Percentiles rank a stretch among this genome's conserved stretches.
These are phyloP conservation scores for Sugiyamaella lignohabitans DNA, from an alignment of 805 yeast genomes.

Conservation along the genomic window DNA sequence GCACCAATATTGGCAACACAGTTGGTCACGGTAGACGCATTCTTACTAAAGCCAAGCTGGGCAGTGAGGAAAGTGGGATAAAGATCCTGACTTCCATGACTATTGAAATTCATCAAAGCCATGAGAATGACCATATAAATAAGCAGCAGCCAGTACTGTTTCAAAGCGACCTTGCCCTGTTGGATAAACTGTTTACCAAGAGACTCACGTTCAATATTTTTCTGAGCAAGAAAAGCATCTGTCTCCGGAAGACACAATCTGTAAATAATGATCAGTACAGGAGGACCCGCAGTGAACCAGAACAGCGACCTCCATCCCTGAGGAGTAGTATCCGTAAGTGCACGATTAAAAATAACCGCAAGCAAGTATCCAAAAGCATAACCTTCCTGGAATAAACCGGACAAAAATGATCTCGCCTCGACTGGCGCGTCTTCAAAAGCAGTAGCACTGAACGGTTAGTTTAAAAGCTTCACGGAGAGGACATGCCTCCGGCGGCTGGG, in stretches of 20 bases:
- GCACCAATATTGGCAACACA: conserved; percentile 64
- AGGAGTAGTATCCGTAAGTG: conserved; percentile 41
- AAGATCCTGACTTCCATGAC: conserved; percentile 72
- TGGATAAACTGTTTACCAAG: conserved; percentile 20
- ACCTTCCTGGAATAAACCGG: conserved; percentile 76
- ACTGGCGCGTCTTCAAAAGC: conserved; percentile 61
- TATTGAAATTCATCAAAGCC: conserved; percentile 65
- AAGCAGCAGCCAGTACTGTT: conserved; percentile 54
- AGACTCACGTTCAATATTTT: conserved; percentile 19
- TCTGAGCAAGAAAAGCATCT: conserved; percentile 39
- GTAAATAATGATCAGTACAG: conserved; percentile 52
- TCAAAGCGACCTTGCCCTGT: conserved; percentile 36
- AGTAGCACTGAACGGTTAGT: conserved; percentile 40
- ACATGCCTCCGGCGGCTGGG: no score
- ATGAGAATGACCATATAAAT: conserved; percentile 52
- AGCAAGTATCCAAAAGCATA: conserved; percentile 65
- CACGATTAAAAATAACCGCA: conserved; percentile 60
- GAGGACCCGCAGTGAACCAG: conserved; percentile 70
- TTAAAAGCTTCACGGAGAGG: no score
- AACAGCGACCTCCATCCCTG: conserved; percentile 65
- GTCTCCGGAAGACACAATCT: conserved; percentile 57
- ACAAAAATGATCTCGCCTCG: conserved; percentile 52
- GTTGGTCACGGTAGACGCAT: conserved; percentile 53
- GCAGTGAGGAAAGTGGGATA: conserved; percentile 56
- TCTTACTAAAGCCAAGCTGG: conserved; percentile 42